Conservation (phyloP, 352 stramenopile species). For the Phytophthora boehmeriae region DNA sequence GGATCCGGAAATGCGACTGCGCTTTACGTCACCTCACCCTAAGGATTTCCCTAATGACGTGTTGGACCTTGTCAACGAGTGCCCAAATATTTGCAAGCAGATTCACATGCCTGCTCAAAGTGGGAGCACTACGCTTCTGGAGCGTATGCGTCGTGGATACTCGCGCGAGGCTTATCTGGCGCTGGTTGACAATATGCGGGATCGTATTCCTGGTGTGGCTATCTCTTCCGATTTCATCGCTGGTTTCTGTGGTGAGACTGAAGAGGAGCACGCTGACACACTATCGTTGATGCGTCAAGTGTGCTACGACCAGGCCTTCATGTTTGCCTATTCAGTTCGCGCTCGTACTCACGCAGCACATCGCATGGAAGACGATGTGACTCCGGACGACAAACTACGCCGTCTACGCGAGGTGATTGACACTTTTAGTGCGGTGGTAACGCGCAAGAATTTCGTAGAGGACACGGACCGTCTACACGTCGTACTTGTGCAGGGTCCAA, state of each 20-base stretch:
- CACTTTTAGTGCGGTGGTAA: constrained; percentile 92
- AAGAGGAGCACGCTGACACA: constrained; percentile 97
- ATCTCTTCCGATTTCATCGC: constrained; percentile 97
- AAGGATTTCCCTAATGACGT: constrained; percentile 98
- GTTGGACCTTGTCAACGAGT: constrained; percentile 89
- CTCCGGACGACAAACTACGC: constrained; percentile 93
- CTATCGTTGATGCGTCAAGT: constrained; percentile 82
- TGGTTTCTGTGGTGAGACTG: constrained; percentile 99
- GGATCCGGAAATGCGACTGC: constrained; percentile 96
- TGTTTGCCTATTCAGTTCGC: constrained; percentile 98
- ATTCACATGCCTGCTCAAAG: constrained; percentile 99
- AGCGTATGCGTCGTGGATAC: constrained; percentile 97
- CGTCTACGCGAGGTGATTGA: constrained; percentile 97
- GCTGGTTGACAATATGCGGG: constrained; percentile 93
- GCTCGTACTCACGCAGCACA: constrained; percentile 95
- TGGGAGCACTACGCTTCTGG: constrained; percentile 86
- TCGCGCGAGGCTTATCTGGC: constrained; percentile 97
- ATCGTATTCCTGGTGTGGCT: constrained; percentile 78
- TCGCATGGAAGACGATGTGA: constrained; percentile 96
- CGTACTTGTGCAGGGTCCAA: constrained; percentile 96
- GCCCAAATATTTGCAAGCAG: constrained; percentile 96
- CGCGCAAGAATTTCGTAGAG: constrained; percentile 90
- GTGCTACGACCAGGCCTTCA: constrained; percentile 98
- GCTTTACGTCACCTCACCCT: constrained; percentile 99
- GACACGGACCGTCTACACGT: constrained; percentile 94